These are phyloP conservation scores for Thalassiosira pacifica DNA, from an alignment of 352 stramenopile species.

Conservation along the genomic window DNA sequence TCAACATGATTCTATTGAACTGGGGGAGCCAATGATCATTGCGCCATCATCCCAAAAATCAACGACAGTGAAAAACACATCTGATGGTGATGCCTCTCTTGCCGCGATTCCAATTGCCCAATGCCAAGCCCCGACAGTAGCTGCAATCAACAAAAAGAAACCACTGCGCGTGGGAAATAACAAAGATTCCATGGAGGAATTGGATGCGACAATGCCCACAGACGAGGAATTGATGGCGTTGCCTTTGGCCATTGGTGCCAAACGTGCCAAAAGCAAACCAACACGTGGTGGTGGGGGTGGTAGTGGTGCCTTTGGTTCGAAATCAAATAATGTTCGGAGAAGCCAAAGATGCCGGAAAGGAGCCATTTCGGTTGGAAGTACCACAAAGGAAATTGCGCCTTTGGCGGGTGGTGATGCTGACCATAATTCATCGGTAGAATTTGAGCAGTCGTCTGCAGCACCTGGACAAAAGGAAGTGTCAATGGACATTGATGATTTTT, in stretches of 20 bases:
- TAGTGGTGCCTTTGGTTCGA: not conserved
- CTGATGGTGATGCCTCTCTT: too few species aligned
- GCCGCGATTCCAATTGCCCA: too few species aligned
- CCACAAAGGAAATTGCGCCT: not conserved
- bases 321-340: not conserved
- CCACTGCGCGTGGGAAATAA: too few species aligned
- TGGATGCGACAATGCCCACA: constrained; percentile 5
- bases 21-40: too few species aligned
- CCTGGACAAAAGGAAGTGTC: too few species aligned
- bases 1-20: too few species aligned
- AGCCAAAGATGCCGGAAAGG: too few species aligned
- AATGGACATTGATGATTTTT: too few species aligned
- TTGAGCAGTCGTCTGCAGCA: too few species aligned
- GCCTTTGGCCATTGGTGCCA: constrained; percentile 18
- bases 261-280: constrained; percentile 9
- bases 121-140: not conserved
- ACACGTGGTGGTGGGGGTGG: not conserved
- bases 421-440: too few species aligned
- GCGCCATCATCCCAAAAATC: too few species aligned
- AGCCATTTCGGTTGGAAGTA: not conserved
- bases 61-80: too few species aligned
- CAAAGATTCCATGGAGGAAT: not conserved
- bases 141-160: not conserved
- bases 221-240: constrained; percentile 7
- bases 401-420: not conserved